Conservation (phyloP, 1,139 yeast genomes). For the Magnusiomyces fungicola region DNA sequence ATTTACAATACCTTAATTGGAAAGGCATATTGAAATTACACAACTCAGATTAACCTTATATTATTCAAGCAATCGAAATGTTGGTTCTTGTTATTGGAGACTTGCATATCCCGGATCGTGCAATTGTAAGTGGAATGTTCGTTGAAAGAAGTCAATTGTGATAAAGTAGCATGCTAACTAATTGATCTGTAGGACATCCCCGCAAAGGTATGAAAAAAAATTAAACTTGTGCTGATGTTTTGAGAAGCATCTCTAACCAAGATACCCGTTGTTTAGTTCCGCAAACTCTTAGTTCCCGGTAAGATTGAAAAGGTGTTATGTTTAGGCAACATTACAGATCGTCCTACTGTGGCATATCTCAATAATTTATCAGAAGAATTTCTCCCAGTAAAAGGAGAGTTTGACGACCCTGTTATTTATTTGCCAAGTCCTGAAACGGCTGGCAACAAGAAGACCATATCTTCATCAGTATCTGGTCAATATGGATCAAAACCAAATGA, state of each 20-base stretch:
- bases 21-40: too few relatives aligned
- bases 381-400: conserved; percentile 77
- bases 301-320: conserved; percentile 81
- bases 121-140: conserved; percentile 39
- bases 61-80: conserved; percentile 38
- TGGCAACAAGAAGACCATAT: conserved; percentile 10
- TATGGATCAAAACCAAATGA: conserved; percentile 11
- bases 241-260: not conserved
- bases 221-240: not conserved
- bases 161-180: not conserved
- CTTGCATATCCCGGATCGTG: conserved; percentile 80
- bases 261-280: conserved; percentile 42
- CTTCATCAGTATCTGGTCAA: too few relatives aligned
- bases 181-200: conserved; percentile 34
- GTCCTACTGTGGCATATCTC: conserved; percentile 55
- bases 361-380: conserved; percentile 63
- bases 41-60: too few relatives aligned
- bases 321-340: conserved; percentile 75
- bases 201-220: conserved; percentile 26
- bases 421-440: conserved; percentile 8
- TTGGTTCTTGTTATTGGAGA: conserved; percentile 87
- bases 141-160: conserved; percentile 3
- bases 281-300: conserved; percentile 67
- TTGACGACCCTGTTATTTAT: conserved; percentile 32
- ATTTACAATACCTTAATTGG: too few relatives aligned